Base-by-base conservation (phyloP, 805 yeast genomes). In the Maudiozyma turicensis region DNA sequence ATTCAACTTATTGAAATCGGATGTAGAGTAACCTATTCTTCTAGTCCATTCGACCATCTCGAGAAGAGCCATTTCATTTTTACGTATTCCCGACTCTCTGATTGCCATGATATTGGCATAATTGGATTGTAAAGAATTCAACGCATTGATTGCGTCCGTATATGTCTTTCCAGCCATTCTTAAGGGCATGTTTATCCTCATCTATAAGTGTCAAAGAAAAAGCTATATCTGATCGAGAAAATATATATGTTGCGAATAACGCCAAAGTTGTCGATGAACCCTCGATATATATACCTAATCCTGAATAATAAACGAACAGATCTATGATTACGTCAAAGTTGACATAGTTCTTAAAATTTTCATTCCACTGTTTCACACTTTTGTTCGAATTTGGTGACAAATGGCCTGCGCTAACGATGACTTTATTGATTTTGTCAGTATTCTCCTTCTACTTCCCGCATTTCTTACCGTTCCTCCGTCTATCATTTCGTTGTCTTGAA, bases 101-200 rank as follows among this genome's bases (percentile, higher is more conserved):
- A 81, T 76, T 5, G 95, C 91, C 67, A 91, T 95, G 44, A 93
- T 80, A 8, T 89, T 81, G 28, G 95, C 89, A 65, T 83, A 88
- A 64, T 95, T 93, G 28, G 97, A 84, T 64, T 93, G 99, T 37
- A 91, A 70, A 2, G 88, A 76, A 68, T 93, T 93, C 59, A 93
- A 74, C 3, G 93, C 86, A 47, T 74, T 73, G 44, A 93, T 79
- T 1, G 99, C 99, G 67, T 89, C 96, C 63, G 75, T 58, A 46
- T 66, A 66, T 32, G 63, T 58, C 53, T 56, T 63, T 3, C 54
- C 38, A 5, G 56, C 39, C 63, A 58, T 60, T 45, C 45, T 56
- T 39, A 60, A 50, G 11, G 59, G 54, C 10, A 50, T 30, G 6
- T 49, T 38, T 6, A 54, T 40, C 43, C 51, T 51, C 61, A 58